phyloP scores from a whole-genome alignment of 1,139 yeast genomes.

The Chernovozyma aurita region DNA sequence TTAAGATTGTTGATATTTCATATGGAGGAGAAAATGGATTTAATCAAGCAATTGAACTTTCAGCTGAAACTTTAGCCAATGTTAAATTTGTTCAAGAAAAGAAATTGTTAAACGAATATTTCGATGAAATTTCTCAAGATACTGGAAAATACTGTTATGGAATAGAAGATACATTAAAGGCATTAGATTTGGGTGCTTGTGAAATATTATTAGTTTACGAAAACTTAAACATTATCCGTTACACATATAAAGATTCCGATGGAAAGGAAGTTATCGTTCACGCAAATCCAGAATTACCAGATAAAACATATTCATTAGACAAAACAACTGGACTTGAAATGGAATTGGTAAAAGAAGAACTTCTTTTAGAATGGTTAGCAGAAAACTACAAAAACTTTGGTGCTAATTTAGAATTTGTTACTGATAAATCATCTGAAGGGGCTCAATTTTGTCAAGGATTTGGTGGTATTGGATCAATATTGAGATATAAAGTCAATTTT shows the following conservation, averaged over 20 bases:
- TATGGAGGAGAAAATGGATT: conserved; percentile 99
- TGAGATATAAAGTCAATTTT: conserved; percentile 94
- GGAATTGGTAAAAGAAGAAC: conserved; percentile 78
- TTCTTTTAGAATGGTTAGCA: conserved; percentile 94
- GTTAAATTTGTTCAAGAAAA: conserved; percentile 98
- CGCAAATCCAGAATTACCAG: conserved; percentile 66
- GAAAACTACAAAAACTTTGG: conserved; percentile 93
- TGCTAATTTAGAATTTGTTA: conserved; percentile 91
- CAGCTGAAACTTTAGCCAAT: conserved; percentile 94
- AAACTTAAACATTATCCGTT: conserved; percentile 80
- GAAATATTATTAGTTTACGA: conserved; percentile 91
- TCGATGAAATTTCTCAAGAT: conserved; percentile 96
- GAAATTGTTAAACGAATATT: conserved; percentile 85
- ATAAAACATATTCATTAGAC: conserved; percentile 74
- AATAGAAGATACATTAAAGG: conserved; percentile 92
- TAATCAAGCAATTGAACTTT: conserved; percentile 95
- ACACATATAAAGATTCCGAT: conserved; percentile 78
- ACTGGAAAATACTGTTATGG: conserved; percentile 97
- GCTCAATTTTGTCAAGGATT: conserved; percentile 97
- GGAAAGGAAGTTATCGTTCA: conserved; percentile 74
- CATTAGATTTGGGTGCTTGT: conserved; percentile 93
- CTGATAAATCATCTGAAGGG: conserved; percentile 96
- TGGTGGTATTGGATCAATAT: conserved; percentile 96
- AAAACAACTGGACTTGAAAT: conserved; percentile 85
- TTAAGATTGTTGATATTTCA: conserved; percentile 92